Conservation (phyloP, 2,329 filamentous ascomycete genomes). For the Colletotrichum siamense region DNA sequence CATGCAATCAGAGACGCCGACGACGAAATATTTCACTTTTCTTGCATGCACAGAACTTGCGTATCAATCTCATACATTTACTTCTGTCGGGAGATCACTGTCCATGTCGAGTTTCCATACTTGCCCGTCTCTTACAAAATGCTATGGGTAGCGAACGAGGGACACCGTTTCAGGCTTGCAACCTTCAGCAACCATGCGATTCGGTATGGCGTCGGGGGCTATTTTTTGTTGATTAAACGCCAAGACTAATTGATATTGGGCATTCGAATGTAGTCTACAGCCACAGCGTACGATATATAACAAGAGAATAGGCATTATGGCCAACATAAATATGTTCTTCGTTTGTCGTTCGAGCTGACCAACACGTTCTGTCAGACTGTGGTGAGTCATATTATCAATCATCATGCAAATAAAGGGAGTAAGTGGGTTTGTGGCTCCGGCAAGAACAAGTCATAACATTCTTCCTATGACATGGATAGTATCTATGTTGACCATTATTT, state of each 20-base stretch:
- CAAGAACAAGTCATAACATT: background rate
- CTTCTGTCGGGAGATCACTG: background rate
- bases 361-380: accelerated
- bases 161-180: accelerated
- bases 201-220: background rate
- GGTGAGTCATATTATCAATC: no score
- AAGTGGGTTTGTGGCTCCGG: accelerated
- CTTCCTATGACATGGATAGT: background rate
- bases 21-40: accelerated
- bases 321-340: accelerated
- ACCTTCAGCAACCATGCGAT: accelerated
- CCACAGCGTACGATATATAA: accelerated
- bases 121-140: background rate
- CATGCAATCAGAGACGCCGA: background rate
- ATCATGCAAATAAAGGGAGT: background rate
- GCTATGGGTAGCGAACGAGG: accelerated
- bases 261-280: background rate
- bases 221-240: accelerated
- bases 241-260: accelerated
- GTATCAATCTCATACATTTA: background rate
- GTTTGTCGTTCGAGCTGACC: accelerated
- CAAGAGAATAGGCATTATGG: accelerated
- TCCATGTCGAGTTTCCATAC: accelerated
- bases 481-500: accelerated
- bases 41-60: background rate